Conservation (phyloP, 148 eudicot genomes). For the Oxyria digyna region DNA sequence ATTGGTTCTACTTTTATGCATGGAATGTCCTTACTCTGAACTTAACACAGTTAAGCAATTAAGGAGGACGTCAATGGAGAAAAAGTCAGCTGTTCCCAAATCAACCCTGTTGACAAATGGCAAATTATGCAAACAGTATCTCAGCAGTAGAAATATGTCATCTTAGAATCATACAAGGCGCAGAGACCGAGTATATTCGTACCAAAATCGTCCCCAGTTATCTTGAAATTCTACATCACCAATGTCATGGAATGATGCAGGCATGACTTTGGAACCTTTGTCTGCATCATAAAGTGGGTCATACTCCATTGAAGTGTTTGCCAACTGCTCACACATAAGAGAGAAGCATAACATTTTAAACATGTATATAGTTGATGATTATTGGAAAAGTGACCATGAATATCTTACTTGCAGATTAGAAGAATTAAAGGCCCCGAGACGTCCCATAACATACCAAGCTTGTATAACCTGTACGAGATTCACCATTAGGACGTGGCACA, state of each 20-base stretch:
- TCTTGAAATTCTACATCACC: conserved; percentile 89
- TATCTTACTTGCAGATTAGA: conserved; percentile 65
- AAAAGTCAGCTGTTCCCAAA: conserved; percentile 82
- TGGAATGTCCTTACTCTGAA: conserved; percentile 55
- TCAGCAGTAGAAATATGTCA: background rate
- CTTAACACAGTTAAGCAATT: conserved; percentile 85
- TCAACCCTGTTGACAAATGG: conserved; percentile 62
- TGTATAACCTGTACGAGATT: conserved; percentile 63
- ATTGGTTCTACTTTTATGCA: background rate
- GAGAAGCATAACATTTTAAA: background rate
- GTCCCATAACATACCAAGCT: conserved; percentile 98
- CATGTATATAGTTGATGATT: background rate
- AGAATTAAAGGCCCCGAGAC: conserved; percentile 81
- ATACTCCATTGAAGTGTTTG: conserved; percentile 57
- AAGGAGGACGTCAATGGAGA: conserved; percentile 80
- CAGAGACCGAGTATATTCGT: conserved; percentile 11
- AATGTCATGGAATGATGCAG: conserved; percentile 91
- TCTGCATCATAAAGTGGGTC: conserved; percentile 76
- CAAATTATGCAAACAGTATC: background rate
- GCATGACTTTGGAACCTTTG: conserved; percentile 64
- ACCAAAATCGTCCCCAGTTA: conserved; percentile 96
- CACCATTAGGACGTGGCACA: background rate
- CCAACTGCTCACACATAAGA: conserved; percentile 40
- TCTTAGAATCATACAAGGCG: background rate
- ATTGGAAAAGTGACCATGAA: background rate